These are phyloP conservation scores for Pseudogymnoascus sp. DNA, from an alignment of 2,329 filamentous ascomycete genomes.

Conservation along the genomic window DNA sequence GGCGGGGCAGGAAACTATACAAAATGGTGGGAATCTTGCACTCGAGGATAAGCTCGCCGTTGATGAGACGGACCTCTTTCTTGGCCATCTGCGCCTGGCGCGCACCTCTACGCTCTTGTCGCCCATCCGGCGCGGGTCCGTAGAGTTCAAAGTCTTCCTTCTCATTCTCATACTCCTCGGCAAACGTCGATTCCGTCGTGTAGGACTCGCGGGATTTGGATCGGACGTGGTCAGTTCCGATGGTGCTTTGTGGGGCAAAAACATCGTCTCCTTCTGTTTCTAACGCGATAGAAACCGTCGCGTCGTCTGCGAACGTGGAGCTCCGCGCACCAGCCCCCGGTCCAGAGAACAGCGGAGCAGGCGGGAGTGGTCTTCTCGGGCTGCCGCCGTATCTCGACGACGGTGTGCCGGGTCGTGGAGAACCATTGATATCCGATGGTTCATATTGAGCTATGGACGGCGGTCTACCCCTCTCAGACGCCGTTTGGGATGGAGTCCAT, in stretches of 20 bases:
- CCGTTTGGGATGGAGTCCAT: constrained; percentile 46
- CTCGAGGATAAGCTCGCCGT: constrained; percentile 93
- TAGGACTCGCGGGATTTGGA: constrained; percentile 33
- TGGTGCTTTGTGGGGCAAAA: constrained; percentile 52
- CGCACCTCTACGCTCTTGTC: constrained; percentile 80
- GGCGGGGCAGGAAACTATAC: constrained; percentile 88
- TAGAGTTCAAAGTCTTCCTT: constrained; percentile 65
- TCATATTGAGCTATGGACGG: constrained; percentile 70
- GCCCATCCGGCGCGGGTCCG: constrained; percentile 76
- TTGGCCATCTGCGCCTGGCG: constrained; percentile 80
- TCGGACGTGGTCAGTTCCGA: constrained; percentile 18
- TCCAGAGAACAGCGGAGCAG: constrained; percentile 72
- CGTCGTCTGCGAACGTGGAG: constrained; percentile 54
- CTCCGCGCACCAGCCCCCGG: constrained; percentile 42
- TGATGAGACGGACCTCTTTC: constrained; percentile 93
- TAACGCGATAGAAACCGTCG: constrained; percentile 65
- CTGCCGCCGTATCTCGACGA: constrained; percentile 84
- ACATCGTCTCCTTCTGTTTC: constrained; percentile 54
- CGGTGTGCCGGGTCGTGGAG: constrained; percentile 81
- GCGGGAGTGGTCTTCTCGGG: constrained; percentile 77
- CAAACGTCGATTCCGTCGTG: constrained; percentile 24
- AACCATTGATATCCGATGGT: constrained; percentile 80
- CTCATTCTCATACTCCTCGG: constrained; percentile 33
- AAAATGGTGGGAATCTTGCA: constrained; percentile 99
- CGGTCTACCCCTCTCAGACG: constrained; percentile 54